Evolutionary conservation across 371 early-diverging fungal species (phyloP).

Genomic region (Mortierella sp.): DNA sequence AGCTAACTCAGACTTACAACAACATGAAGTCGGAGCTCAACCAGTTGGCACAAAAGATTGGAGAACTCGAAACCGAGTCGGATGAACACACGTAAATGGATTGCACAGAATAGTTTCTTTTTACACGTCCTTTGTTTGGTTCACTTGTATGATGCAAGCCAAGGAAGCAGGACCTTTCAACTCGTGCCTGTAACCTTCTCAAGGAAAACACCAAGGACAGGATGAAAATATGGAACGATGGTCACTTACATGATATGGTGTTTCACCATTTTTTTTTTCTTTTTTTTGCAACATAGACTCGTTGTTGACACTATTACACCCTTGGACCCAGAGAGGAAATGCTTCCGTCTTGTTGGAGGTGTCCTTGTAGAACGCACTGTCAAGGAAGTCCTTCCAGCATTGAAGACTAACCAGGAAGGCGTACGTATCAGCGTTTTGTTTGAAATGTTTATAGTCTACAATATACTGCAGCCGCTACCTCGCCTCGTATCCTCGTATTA

Average conservation of each 20-base stretch:
- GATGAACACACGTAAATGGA: slow-evolving; percentile 91
- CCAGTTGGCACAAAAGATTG: slow-evolving; percentile 88
- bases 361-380: slow-evolving; percentile 95
- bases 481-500: not conserved
- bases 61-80: slow-evolving; percentile 93
- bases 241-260: too few relatives aligned
- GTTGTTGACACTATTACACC: slow-evolving; percentile 94
- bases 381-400: slow-evolving; percentile 90
- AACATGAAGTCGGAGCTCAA: slow-evolving; percentile 89
- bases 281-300: slow-evolving; percentile 67
- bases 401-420: slow-evolving; percentile 89
- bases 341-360: slow-evolving; percentile 94
- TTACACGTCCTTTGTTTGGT: not conserved
- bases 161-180: not conserved
- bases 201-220: not conserved
- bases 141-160: not conserved
- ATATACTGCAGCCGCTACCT: not conserved
- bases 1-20: slow-evolving; percentile 81
- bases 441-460: too few relatives aligned
- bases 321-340: slow-evolving; percentile 86
- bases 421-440: slow-evolving; percentile 60
- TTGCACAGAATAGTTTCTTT: not conserved
- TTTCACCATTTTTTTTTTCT: too few relatives aligned
- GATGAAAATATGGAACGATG: too few relatives aligned
- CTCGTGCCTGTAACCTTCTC: too few relatives aligned